phyloP scores from a whole-genome alignment of 352 stramenopile species.

The Pythium rishiriense region DNA sequence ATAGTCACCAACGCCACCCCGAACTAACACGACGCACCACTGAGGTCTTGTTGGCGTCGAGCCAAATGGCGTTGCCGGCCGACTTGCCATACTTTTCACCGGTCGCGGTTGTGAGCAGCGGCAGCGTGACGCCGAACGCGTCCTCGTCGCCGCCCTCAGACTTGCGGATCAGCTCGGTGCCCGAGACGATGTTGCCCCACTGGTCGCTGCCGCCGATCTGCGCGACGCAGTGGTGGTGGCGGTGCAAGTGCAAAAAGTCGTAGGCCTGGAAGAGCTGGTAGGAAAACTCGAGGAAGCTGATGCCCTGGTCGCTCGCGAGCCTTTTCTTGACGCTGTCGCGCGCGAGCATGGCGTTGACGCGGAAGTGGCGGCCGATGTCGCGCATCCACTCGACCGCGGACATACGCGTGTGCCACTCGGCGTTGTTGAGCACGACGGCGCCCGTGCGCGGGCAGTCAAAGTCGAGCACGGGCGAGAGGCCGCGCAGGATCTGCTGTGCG shows the following conservation, averaged over 20 bases:
- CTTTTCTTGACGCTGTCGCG: slow-evolving; percentile 98
- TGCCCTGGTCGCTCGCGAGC: slow-evolving; percentile 92
- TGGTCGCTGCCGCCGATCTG: slow-evolving; percentile 99
- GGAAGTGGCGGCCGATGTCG: slow-evolving; percentile 96
- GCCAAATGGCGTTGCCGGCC: slow-evolving; percentile 97
- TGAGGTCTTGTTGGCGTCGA: slow-evolving; percentile 94
- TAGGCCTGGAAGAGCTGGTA: slow-evolving; percentile 99
- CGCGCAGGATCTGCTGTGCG: slow-evolving; percentile 86
- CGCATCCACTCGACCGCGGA: slow-evolving; percentile 97
- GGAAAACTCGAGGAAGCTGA: slow-evolving; percentile 99
- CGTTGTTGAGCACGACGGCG: slow-evolving; percentile 98
- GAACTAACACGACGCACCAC: too few species aligned
- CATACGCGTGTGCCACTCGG: slow-evolving; percentile 95
- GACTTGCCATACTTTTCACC: slow-evolving; percentile 99
- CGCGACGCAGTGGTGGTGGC: slow-evolving; percentile 88
- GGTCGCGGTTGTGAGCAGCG: slow-evolving; percentile 95
- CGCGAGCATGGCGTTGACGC: slow-evolving; percentile 98
- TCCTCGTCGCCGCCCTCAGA: slow-evolving; percentile 61
- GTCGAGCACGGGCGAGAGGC: slow-evolving; percentile 94
- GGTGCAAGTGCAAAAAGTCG: slow-evolving; percentile 97
- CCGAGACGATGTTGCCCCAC: slow-evolving; percentile 99
- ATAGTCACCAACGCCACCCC: too few species aligned
- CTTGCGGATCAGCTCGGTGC: slow-evolving; percentile 95
- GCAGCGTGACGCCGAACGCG: slow-evolving; percentile 95
- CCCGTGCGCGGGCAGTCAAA: slow-evolving; percentile 90